Conservation (phyloP, 768 basidiomycete genomes). For the Termitomyces sp. region DNA sequence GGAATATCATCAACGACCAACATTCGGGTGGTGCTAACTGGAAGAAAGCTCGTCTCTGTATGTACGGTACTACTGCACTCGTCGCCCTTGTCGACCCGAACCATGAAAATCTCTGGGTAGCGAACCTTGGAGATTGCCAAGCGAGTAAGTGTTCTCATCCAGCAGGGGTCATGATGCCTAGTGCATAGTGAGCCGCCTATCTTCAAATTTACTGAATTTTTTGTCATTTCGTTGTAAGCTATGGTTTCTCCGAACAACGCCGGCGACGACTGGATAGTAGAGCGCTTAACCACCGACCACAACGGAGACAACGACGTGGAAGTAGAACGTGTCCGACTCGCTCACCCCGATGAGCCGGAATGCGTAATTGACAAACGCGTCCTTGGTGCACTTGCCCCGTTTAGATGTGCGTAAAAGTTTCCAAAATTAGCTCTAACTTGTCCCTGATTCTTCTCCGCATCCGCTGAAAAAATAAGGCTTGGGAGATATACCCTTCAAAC, state of each 20-base stretch:
- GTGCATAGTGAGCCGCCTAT: conserved; percentile 1
- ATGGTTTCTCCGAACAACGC: conserved; percentile 42
- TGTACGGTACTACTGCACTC: conserved; percentile 77
- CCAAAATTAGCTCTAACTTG: conserved; percentile 11
- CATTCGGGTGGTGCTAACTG: conserved; percentile 52
- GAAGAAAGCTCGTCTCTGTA: conserved; percentile 61
- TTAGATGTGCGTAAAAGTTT: conserved; percentile 51
- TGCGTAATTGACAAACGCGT: conserved; percentile 62
- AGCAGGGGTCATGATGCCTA: not conserved
- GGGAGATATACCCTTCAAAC: conserved; percentile 69
- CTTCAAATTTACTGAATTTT: not conserved
- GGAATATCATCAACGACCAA: conserved; percentile 59
- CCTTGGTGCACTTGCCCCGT: conserved; percentile 73
- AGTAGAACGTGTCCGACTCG: conserved; percentile 51
- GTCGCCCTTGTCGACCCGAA: conserved; percentile 69
- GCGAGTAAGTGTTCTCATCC: conserved; percentile 44
- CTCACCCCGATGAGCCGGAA: conserved; percentile 68
- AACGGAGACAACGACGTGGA: conserved; percentile 67
- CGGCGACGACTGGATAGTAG: conserved; percentile 50
- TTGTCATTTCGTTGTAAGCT: conserved; percentile 26
- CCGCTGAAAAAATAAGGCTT: conserved; percentile 35
- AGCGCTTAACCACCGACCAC: conserved; percentile 59
- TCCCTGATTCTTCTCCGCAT: conserved; percentile 4
- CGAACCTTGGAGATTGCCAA: conserved; percentile 78
- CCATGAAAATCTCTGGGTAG: conserved; percentile 67